Evolutionary conservation across 2,329 filamentous ascomycete genomes (phyloP).

Genomic region (Fusarium fujikuroi): DNA sequence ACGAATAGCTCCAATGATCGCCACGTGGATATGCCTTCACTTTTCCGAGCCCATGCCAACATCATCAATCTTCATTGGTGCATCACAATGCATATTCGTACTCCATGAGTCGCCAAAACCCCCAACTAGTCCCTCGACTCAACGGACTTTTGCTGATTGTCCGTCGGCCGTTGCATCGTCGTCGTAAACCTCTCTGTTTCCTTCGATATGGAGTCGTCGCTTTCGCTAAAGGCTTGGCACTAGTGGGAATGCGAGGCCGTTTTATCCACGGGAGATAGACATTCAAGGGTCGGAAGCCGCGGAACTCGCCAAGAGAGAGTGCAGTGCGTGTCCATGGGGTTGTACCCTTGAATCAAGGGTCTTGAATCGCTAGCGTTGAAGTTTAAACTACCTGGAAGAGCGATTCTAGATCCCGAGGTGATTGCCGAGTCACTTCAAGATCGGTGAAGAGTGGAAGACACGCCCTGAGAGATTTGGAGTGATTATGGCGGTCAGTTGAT

Average conservation of each 20-base stretch:
- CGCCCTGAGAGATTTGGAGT: fast-evolving
- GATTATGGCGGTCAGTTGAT: neutral
- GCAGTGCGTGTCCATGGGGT: too few species aligned
- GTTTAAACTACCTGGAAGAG: neutral
- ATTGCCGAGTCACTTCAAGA: neutral
- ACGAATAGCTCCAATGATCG: neutral
- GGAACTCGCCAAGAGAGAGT: neutral
- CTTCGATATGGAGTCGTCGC: neutral
- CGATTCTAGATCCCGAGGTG: neutral
- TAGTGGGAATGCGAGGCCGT: neutral
- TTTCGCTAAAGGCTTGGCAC: neutral
- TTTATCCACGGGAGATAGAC: neutral
- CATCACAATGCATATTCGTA: neutral
- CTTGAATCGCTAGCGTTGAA: neutral
- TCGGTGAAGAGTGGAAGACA: neutral
- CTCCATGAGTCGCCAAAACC: neutral
- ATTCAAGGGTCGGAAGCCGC: neutral
- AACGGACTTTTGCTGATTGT: neutral
- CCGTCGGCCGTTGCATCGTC: neutral
- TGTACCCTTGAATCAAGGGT: neutral
- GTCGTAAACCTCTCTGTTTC: neutral
- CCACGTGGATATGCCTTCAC: fast-evolving
- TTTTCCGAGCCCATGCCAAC: neutral
- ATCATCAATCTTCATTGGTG: neutral
- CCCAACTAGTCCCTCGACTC: neutral